Percentiles rank a stretch among this genome's conserved stretches.
Evolutionary conservation across 2,329 filamentous ascomycete genomes (phyloP).

Genomic region (Penicillium sp.): DNA sequence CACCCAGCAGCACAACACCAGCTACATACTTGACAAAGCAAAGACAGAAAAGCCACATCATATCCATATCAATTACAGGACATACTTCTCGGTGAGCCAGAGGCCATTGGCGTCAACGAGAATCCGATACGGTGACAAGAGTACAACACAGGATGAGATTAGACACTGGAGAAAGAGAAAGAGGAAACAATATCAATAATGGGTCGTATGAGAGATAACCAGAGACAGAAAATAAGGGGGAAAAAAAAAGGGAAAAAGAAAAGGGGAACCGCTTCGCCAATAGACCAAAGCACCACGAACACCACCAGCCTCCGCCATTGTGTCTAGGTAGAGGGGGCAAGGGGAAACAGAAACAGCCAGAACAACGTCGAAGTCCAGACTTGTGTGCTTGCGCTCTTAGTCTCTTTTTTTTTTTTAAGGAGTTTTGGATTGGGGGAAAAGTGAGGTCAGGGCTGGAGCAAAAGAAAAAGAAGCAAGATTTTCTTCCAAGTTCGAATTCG

Average conservation of each 20-base stretch:
- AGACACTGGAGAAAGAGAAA: constrained; percentile 22
- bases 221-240: constrained; percentile 22
- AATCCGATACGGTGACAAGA: background rate
- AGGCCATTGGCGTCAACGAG: background rate
- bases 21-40: background rate
- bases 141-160: constrained; percentile 15
- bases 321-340: constrained; percentile 37
- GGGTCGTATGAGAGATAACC: constrained; percentile 23
- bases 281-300: constrained; percentile 38
- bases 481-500: background rate
- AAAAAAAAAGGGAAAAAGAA: constrained; percentile 22
- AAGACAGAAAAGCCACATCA: background rate
- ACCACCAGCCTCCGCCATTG: constrained; percentile 36
- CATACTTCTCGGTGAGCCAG: background rate
- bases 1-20: background rate
- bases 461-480: background rate
- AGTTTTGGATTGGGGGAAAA: constrained; percentile 12
- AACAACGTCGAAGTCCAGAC: constrained; percentile 29
- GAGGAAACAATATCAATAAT: constrained; percentile 25
- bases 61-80: background rate
- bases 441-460: background rate
- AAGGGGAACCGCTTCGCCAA: constrained; percentile 34
- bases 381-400: constrained; percentile 30
- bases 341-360: constrained; percentile 25
- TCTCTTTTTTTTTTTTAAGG: constrained; percentile 19